These are phyloP conservation scores for Eucalyptus pumila DNA, from an alignment of 345 rosid genomes.

Conservation along the genomic window DNA sequence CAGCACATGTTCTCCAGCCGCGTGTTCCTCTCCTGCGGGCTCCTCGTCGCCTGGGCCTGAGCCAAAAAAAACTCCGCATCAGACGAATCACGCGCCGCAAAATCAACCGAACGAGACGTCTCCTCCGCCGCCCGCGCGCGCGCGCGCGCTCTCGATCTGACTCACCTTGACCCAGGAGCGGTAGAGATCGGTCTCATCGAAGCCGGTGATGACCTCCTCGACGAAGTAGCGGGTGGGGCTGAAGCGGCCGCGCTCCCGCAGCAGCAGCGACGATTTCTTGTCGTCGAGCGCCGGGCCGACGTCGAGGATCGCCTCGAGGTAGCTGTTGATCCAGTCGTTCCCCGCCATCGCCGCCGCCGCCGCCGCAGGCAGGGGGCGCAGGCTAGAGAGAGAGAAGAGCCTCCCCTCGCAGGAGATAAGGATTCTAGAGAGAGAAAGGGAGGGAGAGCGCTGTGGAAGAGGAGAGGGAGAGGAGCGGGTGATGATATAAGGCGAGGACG, in stretches of 20 bases:
- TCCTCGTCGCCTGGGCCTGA: slow-evolving; percentile 95
- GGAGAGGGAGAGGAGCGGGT: not conserved
- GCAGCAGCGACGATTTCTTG: slow-evolving; percentile 68
- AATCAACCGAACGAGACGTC: not conserved
- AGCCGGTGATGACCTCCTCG: slow-evolving; percentile 92
- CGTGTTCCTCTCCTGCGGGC: slow-evolving; percentile 96
- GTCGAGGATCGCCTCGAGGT: slow-evolving; percentile 96
- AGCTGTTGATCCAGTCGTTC: slow-evolving; percentile 98
- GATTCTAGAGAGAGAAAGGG: not conserved
- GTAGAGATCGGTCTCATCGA: slow-evolving; percentile 96
- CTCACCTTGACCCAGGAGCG: slow-evolving; percentile 74
- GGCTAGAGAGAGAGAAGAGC: not conserved
- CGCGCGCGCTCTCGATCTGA: not conserved
- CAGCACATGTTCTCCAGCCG: slow-evolving; percentile 99
- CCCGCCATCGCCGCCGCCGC: slow-evolving; percentile 63
- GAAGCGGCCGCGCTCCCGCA: slow-evolving; percentile 87
- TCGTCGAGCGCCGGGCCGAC: slow-evolving; percentile 88
- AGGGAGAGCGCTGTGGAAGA: not conserved
- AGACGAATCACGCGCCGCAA: not conserved
- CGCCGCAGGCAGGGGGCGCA: not conserved
- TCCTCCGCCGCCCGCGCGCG: too few relatives aligned
- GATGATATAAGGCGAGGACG: not conserved
- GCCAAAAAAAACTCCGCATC: not conserved
- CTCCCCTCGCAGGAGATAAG: not conserved
- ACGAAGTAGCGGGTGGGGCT: slow-evolving; percentile 98